Evolutionary conservation across 257 asterid species (phyloP), one percentile per base, ranked within the genome.

Genomic region (Primulina eburnea): DNA sequence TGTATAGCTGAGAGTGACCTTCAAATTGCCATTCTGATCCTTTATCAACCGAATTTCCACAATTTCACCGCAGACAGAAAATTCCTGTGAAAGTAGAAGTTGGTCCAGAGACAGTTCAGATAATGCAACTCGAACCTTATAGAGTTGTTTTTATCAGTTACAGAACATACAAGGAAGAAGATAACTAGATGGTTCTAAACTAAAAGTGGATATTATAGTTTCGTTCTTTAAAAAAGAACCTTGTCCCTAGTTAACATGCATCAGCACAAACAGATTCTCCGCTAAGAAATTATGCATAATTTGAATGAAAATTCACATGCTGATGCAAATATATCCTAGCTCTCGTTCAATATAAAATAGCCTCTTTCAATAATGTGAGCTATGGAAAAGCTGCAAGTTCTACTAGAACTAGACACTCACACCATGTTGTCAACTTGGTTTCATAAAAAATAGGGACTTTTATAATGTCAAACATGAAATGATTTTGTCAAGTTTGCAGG

Each of bases 51-150:
- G 92, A 73, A 90, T 75, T 73, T 92, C 95, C 73, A 73, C 65
- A 75, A 92, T 85, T 71, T 90, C 88, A 8, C 98, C 98, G 18
- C 97, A 90, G 24, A 65, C 70, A 60, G 97, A 90, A 74, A 90
- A 90, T 67, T 82, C 70, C 98, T 92, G 88, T 63, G 82, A 71
- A 77, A 53, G 30, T 55, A 18, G 50, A 63, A 76, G 67, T 64
- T 59, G 43, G 55, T 75, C 53, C 40, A 53, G 56, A 73, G 67
- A 56, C 43, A 33, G 20, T 50, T 40, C 32, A 59, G 56, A 43
- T 32, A 66, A 43, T 43, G 61, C 24, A 73, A 24, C 72, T 21
- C 60, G 63, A 69, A 68, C 37, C 14, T 34, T 29, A 55, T 59
- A 5, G 56, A 38, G 33, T 37, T 34, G 56, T 64, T 62, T 76